Base-by-base conservation (phyloP, 1,284 basidiomycete species). In the Porogramme epimiltina region DNA sequence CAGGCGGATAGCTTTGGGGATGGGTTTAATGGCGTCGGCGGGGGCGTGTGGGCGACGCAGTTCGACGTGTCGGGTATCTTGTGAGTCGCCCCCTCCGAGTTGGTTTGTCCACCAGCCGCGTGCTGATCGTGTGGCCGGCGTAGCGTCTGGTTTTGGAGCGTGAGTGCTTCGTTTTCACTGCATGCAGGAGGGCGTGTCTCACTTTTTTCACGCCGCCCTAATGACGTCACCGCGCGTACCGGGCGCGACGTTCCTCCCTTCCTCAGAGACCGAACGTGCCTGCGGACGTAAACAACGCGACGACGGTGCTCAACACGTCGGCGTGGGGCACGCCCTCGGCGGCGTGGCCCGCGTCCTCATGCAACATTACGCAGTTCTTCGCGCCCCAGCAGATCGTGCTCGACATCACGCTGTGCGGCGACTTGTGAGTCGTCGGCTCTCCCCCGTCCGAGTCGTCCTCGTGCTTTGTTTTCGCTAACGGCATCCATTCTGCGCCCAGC, bases 131-230 rank as follows among this genome's bases (percentile, higher is more conserved):
- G 2, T 11, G 28, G 23, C 20, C 26, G 37, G 5, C 23, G n/a
- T 49, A 78, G 76, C 61, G 79, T 89, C 36, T 93, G 89, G 89
- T 92, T 87, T 69, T 87, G 85, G 80, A 79, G 79, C 50, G 87
- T 89, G 59, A 61, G 85, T 74, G 4, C 31, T 8, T 0, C 13
- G 19, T 44, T 20, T 19, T 22, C n/a, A 5, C 3, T 11, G 11
- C n/a, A n/a, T 19, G 16, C 28, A 3, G 25, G 24, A 31, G 34
- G 34, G 13, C 41, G 18, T 10, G 16, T 11, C 16, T 19, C 15
- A 3, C n/a, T 33, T 13, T 42, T 25, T 3, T 16, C 8, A 39
- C 59, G 60, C 46, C 42, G 28, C 50, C 77, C 20, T 47, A 43
- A n/a, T 50, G 18, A 16, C 19, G 13, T 24, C 16, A 28, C 45